Conservation (phyloP, 2,329 filamentous ascomycete genomes). For the Lachnum nothofagi region DNA sequence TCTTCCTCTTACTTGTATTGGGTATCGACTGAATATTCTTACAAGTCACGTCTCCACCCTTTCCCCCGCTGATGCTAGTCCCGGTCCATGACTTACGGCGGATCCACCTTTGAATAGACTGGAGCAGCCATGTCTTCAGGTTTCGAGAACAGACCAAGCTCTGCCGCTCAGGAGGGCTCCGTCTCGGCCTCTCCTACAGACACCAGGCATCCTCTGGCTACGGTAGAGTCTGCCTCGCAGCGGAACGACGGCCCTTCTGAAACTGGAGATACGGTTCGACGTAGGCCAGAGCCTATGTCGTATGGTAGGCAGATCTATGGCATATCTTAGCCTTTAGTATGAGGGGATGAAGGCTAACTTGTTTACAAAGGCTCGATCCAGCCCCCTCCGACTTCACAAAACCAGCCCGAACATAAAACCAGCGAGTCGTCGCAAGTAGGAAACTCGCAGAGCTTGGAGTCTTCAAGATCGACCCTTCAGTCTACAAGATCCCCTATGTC, state of each 20-base stretch:
- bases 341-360: slow-evolving; percentile 17
- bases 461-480: slow-evolving; percentile 25
- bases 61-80: background rate
- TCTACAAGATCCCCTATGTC: slow-evolving; percentile 29
- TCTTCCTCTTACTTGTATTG: too few species aligned
- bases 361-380: slow-evolving; percentile 24
- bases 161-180: slow-evolving; percentile 23
- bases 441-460: slow-evolving; percentile 27
- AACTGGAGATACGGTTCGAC: slow-evolving; percentile 56
- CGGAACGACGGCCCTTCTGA: slow-evolving; percentile 47
- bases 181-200: slow-evolving; percentile 45
- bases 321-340: too few species aligned
- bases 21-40: background rate
- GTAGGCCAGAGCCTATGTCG: slow-evolving; percentile 44
- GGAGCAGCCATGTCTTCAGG: slow-evolving; percentile 20
- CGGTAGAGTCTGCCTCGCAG: slow-evolving; percentile 24
- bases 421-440: slow-evolving; percentile 26
- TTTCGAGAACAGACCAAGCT: slow-evolving; percentile 3
- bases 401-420: slow-evolving; percentile 22
- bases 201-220: slow-evolving; percentile 38
- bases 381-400: slow-evolving; percentile 9
- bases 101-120: background rate
- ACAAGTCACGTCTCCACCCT: background rate
- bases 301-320: slow-evolving; percentile 59
- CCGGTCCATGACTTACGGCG: background rate